Evolutionary conservation across 345 rosid genomes (phyloP).

Genomic region (Pelargonium nanum): DNA sequence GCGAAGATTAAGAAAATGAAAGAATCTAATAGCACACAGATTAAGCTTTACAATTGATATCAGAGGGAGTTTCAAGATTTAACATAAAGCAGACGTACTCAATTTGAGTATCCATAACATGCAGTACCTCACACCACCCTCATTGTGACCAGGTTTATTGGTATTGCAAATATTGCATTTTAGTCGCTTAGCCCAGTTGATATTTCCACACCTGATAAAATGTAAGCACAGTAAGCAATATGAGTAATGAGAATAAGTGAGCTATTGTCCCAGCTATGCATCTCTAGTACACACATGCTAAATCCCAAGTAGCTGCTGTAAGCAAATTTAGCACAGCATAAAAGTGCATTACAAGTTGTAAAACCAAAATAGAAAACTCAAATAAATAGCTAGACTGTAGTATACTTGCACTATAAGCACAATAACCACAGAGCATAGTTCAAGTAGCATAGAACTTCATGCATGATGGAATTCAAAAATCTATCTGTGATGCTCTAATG

Average conservation of each 20-base stretch:
- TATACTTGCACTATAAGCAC: not conserved
- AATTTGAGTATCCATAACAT: not conserved
- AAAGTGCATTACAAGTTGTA: not conserved
- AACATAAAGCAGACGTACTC: not conserved
- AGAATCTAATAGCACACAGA: not conserved
- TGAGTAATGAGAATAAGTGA: not conserved
- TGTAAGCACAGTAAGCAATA: not conserved
- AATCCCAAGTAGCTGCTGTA: not conserved
- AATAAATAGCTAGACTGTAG: too few relatives aligned
- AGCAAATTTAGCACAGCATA: not conserved
- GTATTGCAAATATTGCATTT: conserved; percentile 98
- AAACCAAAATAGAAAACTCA: not conserved
- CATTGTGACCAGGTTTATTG: conserved; percentile 86
- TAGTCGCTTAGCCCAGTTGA: conserved; percentile 92
- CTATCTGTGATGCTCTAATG: not conserved
- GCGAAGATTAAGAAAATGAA: not conserved
- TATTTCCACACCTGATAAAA: conserved; percentile 79
- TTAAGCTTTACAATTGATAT: not conserved
- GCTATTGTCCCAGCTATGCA: not conserved
- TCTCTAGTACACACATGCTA: not conserved
- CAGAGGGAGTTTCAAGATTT: not conserved
- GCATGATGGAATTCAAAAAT: not conserved
- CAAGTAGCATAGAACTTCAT: not conserved
- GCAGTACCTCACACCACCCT: conserved; percentile 89
- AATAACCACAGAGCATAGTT: not conserved